Evolutionary conservation across 164 flowering plant genomes (phyloP).

Genomic region (Buxus sempervirens): DNA sequence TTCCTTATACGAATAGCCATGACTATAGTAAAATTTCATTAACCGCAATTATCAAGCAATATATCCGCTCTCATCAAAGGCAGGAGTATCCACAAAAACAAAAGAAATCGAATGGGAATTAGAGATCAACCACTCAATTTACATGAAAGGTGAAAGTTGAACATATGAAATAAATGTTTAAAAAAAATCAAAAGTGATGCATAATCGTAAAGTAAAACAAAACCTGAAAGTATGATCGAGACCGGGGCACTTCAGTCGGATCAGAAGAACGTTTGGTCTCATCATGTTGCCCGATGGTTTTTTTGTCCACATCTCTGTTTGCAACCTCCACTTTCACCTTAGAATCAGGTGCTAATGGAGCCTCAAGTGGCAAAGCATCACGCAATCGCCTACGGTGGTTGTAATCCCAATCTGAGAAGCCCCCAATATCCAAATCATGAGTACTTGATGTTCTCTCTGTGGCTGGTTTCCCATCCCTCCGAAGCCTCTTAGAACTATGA

Average conservation of each 20-base stretch:
- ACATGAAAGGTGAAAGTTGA: too few relatives aligned
- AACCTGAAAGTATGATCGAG: conserved; percentile 68
- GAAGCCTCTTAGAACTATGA: conserved; percentile 70
- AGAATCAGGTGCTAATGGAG: conserved; percentile 32
- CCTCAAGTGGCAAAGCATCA: conserved; percentile 60
- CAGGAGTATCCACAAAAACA: neutral
- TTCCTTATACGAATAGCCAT: too few relatives aligned
- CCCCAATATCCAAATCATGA: conserved; percentile 27
- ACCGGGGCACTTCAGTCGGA: conserved; percentile 44
- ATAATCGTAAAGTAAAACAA: conserved; percentile 6
- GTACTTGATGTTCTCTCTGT: conserved; percentile 44
- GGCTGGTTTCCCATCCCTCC: conserved; percentile 66
- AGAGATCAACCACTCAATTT: too few relatives aligned
- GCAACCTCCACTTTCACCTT: conserved; percentile 28
- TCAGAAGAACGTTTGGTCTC: conserved; percentile 34
- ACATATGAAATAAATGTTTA: neutral
- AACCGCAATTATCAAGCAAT: neutral
- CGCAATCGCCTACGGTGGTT: conserved; percentile 45
- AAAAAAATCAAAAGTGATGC: neutral
- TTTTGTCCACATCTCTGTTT: conserved; percentile 38
- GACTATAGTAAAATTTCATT: neutral
- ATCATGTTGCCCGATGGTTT: conserved; percentile 25
- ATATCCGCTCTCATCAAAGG: neutral
- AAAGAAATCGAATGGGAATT: too few relatives aligned
- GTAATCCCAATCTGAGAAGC: conserved; percentile 34